Percentiles rank a stretch among this genome's conserved stretches.
These are phyloP conservation scores for Ascochyta fabae DNA, from an alignment of 2,329 filamentous ascomycete species.

Conservation along the genomic window DNA sequence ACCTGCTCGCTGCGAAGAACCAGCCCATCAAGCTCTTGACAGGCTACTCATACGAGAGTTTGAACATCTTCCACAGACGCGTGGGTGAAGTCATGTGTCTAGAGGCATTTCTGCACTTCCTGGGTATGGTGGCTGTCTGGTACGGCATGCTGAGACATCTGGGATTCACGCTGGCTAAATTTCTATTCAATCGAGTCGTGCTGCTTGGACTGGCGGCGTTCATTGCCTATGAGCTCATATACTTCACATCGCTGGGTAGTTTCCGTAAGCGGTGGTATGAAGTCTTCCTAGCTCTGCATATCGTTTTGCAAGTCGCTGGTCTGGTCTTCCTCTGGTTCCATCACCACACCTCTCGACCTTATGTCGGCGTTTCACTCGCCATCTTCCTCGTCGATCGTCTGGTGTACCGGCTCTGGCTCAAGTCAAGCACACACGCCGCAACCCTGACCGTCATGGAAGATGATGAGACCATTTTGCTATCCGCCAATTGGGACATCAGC, in stretches of 20 bases:
- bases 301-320: constrained; percentile 63
- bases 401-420: constrained; percentile 63
- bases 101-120: constrained; percentile 63
- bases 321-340: constrained; percentile 67
- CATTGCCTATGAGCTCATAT: constrained; percentile 65
- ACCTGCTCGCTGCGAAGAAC: constrained; percentile 70
- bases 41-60: constrained; percentile 68
- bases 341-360: constrained; percentile 59
- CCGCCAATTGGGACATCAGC: constrained; percentile 52
- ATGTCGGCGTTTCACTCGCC: constrained; percentile 59
- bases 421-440: constrained; percentile 57
- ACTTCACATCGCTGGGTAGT: constrained; percentile 65
- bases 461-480: constrained; percentile 60
- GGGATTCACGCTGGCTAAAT: constrained; percentile 59
- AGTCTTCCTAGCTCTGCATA: constrained; percentile 65
- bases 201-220: constrained; percentile 63
- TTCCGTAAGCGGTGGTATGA: constrained; percentile 69
- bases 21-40: constrained; percentile 67
- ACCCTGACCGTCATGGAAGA: constrained; percentile 63
- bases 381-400: constrained; percentile 67
- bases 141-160: constrained; percentile 58
- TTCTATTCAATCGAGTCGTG: constrained; percentile 60
- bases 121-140: constrained; percentile 63
- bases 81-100: constrained; percentile 68
- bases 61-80: constrained; percentile 70